Conservation (phyloP, 371 early-diverging fungal species). For the Mortierella polycephala region DNA sequence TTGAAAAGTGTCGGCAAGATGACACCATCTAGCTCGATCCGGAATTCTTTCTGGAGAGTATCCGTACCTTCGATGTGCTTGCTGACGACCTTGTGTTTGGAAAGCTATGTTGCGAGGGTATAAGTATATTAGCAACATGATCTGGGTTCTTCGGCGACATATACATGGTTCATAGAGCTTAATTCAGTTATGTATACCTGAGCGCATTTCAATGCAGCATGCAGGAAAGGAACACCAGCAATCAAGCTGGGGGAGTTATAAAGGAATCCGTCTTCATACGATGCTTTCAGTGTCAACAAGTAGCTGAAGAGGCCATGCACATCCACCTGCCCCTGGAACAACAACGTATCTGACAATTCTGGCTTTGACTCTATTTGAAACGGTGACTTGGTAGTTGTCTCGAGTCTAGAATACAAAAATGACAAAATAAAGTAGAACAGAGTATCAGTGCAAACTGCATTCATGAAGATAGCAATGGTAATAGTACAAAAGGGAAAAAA, state of each 20-base stretch:
- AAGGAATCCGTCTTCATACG: conserved; percentile 39
- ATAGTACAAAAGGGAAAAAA: not conserved
- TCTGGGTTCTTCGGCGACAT: not conserved
- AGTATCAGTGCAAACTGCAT: not conserved
- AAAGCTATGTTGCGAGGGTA: conserved; percentile 10
- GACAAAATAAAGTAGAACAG: not conserved
- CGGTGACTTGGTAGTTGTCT: not conserved
- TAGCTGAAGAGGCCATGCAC: conserved; percentile 47
- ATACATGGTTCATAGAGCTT: not conserved
- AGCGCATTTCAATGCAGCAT: conserved; percentile 36
- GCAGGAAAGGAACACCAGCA: conserved; percentile 37
- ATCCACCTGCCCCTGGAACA: conserved; percentile 28
- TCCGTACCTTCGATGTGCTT: conserved; percentile 31
- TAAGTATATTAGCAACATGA: no score
- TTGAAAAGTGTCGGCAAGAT: conserved; percentile 26
- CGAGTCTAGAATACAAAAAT: not conserved
- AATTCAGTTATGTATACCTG: conserved; percentile 16
- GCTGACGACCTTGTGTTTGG: conserved; percentile 41
- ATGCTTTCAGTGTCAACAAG: conserved; percentile 28
- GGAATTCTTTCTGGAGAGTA: conserved; percentile 27
- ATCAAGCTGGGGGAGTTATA: conserved; percentile 43
- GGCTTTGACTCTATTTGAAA: conserved; percentile 3
- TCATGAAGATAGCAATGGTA: no score
- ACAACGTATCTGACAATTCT: conserved; percentile 25
- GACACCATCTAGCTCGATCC: conserved; percentile 40